Base-by-base conservation (phyloP, 768 basidiomycete species). In the Crassisporium funariophilum region DNA sequence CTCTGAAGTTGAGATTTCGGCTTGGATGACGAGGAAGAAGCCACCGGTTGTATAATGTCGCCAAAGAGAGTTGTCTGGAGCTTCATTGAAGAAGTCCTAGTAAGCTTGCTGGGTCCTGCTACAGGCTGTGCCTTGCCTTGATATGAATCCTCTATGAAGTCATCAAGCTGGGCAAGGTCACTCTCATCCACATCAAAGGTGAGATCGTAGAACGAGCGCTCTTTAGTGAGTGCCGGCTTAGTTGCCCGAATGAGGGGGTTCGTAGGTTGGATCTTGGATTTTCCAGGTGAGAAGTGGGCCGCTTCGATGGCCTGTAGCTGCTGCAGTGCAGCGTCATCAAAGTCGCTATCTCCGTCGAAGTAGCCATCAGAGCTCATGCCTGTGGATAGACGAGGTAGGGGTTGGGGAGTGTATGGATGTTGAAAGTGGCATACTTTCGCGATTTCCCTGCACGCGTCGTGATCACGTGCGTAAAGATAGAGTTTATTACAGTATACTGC, bases 351-450 rank as follows among this genome's bases (percentile, higher is more conserved):
- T n/a, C 52, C 59, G 51, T 80, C 78, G 60, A 86, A 91, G 59
- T 83, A 88, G 33, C 76, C 83, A 69, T 88, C 88, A 25, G 86
- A 88, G 71, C 82, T 86, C 87, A 91, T 88, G 31, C n/a, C 31
- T 3, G 47, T 22, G n/a, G 19, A 31, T 25, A 41, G 44, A 35
- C 8, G 19, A 44, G 22, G 41, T 43, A 24, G 47, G 24, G 4
- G 17, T 29, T 43, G 41, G n/a, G 16, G 31, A 33, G 12, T 16
- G 17, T 21, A 38, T 4, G 27, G 35, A 27, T 4, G 17, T 17
- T 20, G 9, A 47, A 11, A 29, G 20, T 29, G 25, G 38, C 25
- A 37, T 31, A 44, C 20, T 24, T 41, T 44, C 44, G 34, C 34
- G 47, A 36, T 37, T 48, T 45, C 47, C 17, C 43, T 51, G 39